Conservation (phyloP, 2,329 filamentous ascomycete genomes). For the Bimuria novae-zelandiae region DNA sequence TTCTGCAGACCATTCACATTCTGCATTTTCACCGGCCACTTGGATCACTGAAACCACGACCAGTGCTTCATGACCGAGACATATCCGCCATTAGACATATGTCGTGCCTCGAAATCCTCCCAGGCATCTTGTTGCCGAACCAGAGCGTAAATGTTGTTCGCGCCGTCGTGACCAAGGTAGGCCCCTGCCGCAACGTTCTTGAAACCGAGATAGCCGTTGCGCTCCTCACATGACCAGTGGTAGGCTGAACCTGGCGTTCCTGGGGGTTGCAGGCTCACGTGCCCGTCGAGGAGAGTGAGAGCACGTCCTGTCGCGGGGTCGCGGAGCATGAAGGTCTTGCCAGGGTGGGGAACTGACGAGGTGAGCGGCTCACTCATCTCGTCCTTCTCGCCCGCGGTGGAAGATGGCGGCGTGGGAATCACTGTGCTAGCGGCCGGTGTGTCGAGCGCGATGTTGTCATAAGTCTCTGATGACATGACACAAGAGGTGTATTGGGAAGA, state of each 20-base stretch:
- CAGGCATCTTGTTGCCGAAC: background rate
- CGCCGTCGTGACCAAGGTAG: background rate
- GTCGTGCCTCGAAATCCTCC: background rate
- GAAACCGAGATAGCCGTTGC: background rate
- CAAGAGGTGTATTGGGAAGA: too few species aligned
- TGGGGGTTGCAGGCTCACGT: background rate
- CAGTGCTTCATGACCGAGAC: background rate
- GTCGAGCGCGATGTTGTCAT: too few species aligned
- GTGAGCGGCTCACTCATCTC: background rate
- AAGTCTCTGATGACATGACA: too few species aligned
- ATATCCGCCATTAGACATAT: background rate
- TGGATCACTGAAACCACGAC: too few species aligned
- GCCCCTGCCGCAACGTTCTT: background rate
- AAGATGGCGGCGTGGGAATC: background rate
- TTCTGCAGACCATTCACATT: background rate
- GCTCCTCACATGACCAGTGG: background rate
- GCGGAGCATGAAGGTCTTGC: background rate
- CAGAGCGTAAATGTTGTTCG: background rate
- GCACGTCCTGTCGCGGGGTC: background rate
- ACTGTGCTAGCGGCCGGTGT: too few species aligned
- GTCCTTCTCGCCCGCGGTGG: background rate
- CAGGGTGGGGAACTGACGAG: background rate
- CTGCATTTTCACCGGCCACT: background rate
- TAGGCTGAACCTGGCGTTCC: background rate
- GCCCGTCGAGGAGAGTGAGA: background rate